These are phyloP conservation scores for Solanum piurae DNA, from an alignment of 257 asterid species.

Conservation along the genomic window DNA sequence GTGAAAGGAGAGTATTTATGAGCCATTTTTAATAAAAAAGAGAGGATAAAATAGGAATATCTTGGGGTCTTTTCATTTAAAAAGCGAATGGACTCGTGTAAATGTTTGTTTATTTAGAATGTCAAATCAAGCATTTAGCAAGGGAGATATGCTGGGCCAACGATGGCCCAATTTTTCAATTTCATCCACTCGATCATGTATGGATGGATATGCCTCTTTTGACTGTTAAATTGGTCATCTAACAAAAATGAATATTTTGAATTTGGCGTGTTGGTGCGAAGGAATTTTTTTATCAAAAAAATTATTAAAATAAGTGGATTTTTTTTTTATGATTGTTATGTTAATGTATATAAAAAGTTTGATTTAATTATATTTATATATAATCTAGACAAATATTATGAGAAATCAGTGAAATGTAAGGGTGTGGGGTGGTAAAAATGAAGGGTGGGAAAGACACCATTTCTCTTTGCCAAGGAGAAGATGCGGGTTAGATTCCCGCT, in stretches of 20 bases:
- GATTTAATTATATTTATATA: too few species aligned
- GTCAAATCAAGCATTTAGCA: neutral
- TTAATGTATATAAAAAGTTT: too few species aligned
- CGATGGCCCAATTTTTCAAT: neutral
- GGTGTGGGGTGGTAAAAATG: too few species aligned
- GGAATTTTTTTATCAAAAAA: too few species aligned
- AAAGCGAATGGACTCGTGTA: neutral
- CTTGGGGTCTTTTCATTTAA: neutral
- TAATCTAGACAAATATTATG: too few species aligned
- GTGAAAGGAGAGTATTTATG: neutral
- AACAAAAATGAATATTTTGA: neutral
- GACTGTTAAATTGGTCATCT: neutral
- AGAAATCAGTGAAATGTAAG: too few species aligned
- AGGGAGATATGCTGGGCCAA: neutral
- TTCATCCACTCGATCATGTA: neutral
- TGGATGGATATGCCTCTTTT: neutral
- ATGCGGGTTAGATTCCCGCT: too few species aligned
- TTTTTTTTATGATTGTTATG: too few species aligned
- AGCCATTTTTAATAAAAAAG: too few species aligned
- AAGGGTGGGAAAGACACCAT: too few species aligned
- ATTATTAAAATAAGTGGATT: too few species aligned
- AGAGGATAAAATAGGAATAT: neutral
- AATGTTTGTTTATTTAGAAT: neutral
- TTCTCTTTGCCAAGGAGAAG: too few species aligned
- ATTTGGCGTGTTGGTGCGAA: neutral